These are phyloP conservation scores for Shiraia sp. DNA, from an alignment of 2,329 filamentous ascomycete genomes.

Conservation along the genomic window DNA sequence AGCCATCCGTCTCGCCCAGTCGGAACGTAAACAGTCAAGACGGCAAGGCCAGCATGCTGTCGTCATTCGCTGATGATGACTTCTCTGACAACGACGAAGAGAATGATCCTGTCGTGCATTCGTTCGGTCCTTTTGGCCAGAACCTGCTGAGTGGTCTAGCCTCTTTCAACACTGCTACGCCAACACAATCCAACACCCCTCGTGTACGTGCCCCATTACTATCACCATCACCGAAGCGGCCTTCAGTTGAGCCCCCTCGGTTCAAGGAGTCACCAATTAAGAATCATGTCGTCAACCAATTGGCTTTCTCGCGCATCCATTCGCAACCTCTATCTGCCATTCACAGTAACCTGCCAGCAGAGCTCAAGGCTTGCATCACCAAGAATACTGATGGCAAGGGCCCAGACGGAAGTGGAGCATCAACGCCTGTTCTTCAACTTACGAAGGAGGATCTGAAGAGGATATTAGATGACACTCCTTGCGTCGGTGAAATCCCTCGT, in stretches of 20 bases:
- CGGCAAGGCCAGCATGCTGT: constrained; percentile 30
- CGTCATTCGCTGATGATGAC: constrained; percentile 56
- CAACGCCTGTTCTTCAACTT: constrained; percentile 32
- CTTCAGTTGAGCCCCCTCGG: constrained; percentile 24
- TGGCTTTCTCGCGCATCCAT: constrained; percentile 90
- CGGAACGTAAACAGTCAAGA: constrained; percentile 18
- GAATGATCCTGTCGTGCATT: constrained; percentile 90
- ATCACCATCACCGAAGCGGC: constrained; percentile 37
- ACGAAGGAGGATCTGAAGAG: constrained; percentile 61
- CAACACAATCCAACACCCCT: constrained; percentile 45
- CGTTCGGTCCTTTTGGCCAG: constrained; percentile 86
- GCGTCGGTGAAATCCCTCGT: constrained; percentile 84
- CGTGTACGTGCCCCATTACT: constrained; percentile 29
- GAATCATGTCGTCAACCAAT: constrained; percentile 92
- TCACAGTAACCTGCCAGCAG: constrained; percentile 78
- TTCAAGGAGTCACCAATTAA: constrained; percentile 57
- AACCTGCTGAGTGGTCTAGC: constrained; percentile 83
- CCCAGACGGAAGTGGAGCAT: constrained; percentile 17
- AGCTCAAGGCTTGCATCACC: constrained; percentile 46
- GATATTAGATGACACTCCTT: constrained; percentile 73
- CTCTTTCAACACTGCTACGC: constrained; percentile 71
- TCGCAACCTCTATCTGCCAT: constrained; percentile 91
- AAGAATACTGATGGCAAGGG: constrained; percentile 28
- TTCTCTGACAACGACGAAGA: constrained; percentile 81
- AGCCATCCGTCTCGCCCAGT: constrained; percentile 26